These are phyloP conservation scores for Ascochyta koolunga DNA, from an alignment of 2,329 filamentous ascomycete genomes.

Conservation along the genomic window DNA sequence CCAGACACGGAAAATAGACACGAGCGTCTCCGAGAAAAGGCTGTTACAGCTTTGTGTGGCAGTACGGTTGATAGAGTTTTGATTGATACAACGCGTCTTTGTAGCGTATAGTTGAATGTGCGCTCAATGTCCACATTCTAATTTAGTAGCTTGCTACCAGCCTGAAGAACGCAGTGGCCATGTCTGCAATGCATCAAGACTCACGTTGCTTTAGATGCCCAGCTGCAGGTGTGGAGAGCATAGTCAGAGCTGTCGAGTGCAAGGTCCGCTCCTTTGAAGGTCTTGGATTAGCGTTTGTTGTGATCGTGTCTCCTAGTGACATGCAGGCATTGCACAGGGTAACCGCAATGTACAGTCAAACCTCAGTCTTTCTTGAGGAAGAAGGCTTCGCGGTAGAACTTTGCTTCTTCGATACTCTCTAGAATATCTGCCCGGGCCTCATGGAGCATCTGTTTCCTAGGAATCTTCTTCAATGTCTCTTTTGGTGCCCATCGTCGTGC, in stretches of 20 bases:
- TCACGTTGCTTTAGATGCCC: neutral
- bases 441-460: conserved; percentile 77
- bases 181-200: neutral
- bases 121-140: neutral
- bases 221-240: neutral
- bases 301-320: neutral
- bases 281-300: neutral
- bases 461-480: conserved; percentile 66
- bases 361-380: conserved; percentile 54
- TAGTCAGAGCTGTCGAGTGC: neutral
- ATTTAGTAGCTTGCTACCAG: neutral
- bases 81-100: neutral
- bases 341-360: neutral
- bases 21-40: neutral
- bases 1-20: neutral
- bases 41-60: neutral
- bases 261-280: neutral
- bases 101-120: neutral
- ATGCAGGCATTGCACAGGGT: neutral
- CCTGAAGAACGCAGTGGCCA: neutral
- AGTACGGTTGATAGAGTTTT: neutral
- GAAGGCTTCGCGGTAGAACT: conserved; percentile 76
- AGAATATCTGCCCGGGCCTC: conserved; percentile 88
- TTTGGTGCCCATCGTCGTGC: conserved; percentile 76
- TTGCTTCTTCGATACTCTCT: conserved; percentile 92